Percentiles rank a stretch among this genome's conserved stretches.
These are phyloP conservation scores for Haberlea rhodopensis DNA, from an alignment of 257 asterid species.

Conservation along the genomic window DNA sequence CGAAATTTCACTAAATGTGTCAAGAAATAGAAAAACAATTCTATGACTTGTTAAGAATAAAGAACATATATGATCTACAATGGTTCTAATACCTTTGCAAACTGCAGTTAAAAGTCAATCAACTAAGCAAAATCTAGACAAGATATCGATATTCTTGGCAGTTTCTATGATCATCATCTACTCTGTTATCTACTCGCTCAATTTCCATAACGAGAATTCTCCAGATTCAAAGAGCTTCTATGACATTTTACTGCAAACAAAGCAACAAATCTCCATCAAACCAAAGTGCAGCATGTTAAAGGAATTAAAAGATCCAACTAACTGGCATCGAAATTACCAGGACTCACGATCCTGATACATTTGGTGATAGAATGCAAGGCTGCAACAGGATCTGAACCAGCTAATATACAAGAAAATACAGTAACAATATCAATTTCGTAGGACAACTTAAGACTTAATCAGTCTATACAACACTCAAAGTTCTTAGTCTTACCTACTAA, in stretches of 20 bases:
- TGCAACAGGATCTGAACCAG: slow-evolving; percentile 64
- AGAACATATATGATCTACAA: neutral
- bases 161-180: slow-evolving; percentile 23
- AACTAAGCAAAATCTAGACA: neutral
- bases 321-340: slow-evolving; percentile 50
- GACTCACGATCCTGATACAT: slow-evolving; percentile 66
- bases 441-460: slow-evolving; percentile 3
- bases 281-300: slow-evolving; percentile 3
- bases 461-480: neutral
- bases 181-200: slow-evolving; percentile 10
- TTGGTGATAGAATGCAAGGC: slow-evolving; percentile 69
- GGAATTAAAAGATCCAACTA: neutral
- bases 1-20: neutral
- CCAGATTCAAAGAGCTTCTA: slow-evolving; percentile 26
- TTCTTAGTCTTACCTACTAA: slow-evolving; percentile 54
- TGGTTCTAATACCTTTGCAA: neutral
- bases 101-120: neutral
- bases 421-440: slow-evolving; percentile 12
- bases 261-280: slow-evolving; percentile 15
- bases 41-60: too few species aligned
- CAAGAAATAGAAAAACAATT: neutral
- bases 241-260: slow-evolving; percentile 49
- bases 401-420: slow-evolving; percentile 19
- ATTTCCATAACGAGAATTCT: slow-evolving; percentile 21
- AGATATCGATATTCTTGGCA: slow-evolving; percentile 5